A percentile compares a stretch with the other conserved stretches of the same genome.
Evolutionary conservation across 495 filamentous ascomycete genomes (phyloP).

Genomic region (Parathielavia appendiculata): DNA sequence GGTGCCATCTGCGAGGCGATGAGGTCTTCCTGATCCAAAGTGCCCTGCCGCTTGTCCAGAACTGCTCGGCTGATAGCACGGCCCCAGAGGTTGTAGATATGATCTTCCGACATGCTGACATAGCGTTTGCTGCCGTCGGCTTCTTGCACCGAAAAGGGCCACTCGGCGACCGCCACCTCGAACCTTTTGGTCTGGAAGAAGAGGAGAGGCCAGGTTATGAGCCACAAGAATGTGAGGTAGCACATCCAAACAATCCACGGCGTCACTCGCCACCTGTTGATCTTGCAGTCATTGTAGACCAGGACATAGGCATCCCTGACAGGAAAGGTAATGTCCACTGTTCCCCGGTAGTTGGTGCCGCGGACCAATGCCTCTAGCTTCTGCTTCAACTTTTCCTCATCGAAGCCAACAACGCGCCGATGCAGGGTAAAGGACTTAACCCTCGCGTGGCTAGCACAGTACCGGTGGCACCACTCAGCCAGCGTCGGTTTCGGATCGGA

Average conservation of each 20-base stretch:
- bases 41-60: slow-evolving; percentile 36
- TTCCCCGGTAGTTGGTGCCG: slow-evolving; percentile 57
- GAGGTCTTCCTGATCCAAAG: slow-evolving; percentile 40
- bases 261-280: slow-evolving; percentile 54
- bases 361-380: slow-evolving; percentile 46
- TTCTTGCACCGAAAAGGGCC: slow-evolving; percentile 42
- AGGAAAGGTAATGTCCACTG: slow-evolving; percentile 48
- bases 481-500: slow-evolving; percentile 40
- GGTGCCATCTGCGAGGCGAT: slow-evolving; percentile 34
- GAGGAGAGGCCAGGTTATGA: slow-evolving; percentile 59
- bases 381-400: slow-evolving; percentile 41
- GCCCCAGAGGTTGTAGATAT: slow-evolving; percentile 46
- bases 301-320: slow-evolving; percentile 44
- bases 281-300: slow-evolving; percentile 50
- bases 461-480: slow-evolving; percentile 53
- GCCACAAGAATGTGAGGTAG: slow-evolving; percentile 55
- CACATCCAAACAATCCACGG: slow-evolving; percentile 55
- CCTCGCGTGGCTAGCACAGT: slow-evolving; percentile 43
- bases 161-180: slow-evolving; percentile 51
- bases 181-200: slow-evolving; percentile 59
- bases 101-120: slow-evolving; percentile 43
- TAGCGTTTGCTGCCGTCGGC: slow-evolving; percentile 36
- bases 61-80: slow-evolving; percentile 40
- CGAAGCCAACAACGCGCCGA: slow-evolving; percentile 48
- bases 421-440: slow-evolving; percentile 50